These are phyloP conservation scores for Xylaria sp. DNA, from an alignment of 2,329 filamentous ascomycete genomes.

Conservation along the genomic window DNA sequence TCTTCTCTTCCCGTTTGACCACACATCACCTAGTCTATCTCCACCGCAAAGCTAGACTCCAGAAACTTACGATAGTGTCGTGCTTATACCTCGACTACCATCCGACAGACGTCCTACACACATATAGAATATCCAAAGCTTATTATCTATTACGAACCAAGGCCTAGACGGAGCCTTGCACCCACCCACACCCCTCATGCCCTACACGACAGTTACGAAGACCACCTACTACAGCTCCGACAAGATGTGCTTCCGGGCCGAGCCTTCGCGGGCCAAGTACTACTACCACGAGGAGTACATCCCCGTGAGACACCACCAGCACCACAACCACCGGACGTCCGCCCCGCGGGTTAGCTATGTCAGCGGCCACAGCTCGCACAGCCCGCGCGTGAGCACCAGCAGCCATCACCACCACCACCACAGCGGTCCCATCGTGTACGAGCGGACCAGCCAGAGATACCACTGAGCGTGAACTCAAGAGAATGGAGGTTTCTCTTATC, in stretches of 20 bases:
- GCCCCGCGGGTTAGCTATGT: slow-evolving; percentile 42
- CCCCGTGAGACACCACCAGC: slow-evolving; percentile 45
- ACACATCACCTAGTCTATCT: no score
- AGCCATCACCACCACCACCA: slow-evolving; percentile 40
- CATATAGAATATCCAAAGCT: no score
- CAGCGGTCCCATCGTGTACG: slow-evolving; percentile 44
- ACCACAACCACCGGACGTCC: slow-evolving; percentile 40
- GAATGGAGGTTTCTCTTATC: no score
- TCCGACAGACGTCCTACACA: no score
- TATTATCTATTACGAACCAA: background rate
- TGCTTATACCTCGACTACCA: no score
- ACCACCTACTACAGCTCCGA: slow-evolving; percentile 17
- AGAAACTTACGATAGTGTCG: no score
- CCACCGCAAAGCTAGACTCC: no score
- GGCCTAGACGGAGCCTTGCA: background rate
- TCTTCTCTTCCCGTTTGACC: background rate
- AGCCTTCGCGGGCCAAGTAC: slow-evolving; percentile 48
- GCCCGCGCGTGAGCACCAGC: slow-evolving; percentile 46
- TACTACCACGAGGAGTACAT: slow-evolving; percentile 60
- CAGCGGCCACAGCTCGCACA: slow-evolving; percentile 33
- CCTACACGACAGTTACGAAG: slow-evolving; percentile 17
- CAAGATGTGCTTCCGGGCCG: slow-evolving; percentile 55
- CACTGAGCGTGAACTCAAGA: no score
- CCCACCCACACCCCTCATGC: slow-evolving; percentile 6
- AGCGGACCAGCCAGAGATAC: slow-evolving; percentile 42